These are phyloP conservation scores for Fusarium protoensiforme DNA, from an alignment of 2,329 filamentous ascomycete genomes.

Conservation along the genomic window DNA sequence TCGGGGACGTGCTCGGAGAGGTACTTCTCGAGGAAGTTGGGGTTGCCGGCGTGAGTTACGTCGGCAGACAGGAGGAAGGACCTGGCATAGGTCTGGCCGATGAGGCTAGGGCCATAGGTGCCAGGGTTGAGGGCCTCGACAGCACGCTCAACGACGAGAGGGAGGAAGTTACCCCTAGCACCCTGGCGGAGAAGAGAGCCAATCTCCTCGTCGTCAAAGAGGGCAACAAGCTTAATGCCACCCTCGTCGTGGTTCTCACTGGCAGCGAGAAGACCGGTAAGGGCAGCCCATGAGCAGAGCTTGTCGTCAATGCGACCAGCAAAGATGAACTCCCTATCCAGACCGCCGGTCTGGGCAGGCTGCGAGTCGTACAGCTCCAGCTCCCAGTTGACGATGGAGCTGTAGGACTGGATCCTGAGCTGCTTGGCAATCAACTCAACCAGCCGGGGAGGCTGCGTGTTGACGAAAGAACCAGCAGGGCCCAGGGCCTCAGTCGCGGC, in stretches of 20 bases:
- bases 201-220: slow-evolving; percentile 98
- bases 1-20: slow-evolving; percentile 86
- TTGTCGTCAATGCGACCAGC: slow-evolving; percentile 97
- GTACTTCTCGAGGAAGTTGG: slow-evolving; percentile 89
- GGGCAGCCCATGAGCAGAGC: slow-evolving; percentile 92
- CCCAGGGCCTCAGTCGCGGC: slow-evolving; percentile 60
- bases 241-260: slow-evolving; percentile 66
- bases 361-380: slow-evolving; percentile 94
- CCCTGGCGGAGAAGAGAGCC: slow-evolving; percentile 91
- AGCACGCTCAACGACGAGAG: slow-evolving; percentile 81
- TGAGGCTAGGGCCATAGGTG: slow-evolving; percentile 66
- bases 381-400: slow-evolving; percentile 92
- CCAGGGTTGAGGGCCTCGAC: slow-evolving; percentile 73
- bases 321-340: slow-evolving; percentile 95
- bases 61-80: slow-evolving; percentile 94
- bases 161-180: slow-evolving; percentile 88
- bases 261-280: slow-evolving; percentile 82
- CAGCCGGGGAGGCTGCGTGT: slow-evolving; percentile 86
- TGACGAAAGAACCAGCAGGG: slow-evolving; percentile 76
- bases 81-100: slow-evolving; percentile 87
- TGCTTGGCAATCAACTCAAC: slow-evolving; percentile 84
- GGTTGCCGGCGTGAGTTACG: slow-evolving; percentile 93
- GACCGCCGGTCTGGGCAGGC: slow-evolving; percentile 82
- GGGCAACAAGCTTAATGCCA: slow-evolving; percentile 89
- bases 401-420: slow-evolving; percentile 77